These are phyloP conservation scores for Aureobasidium sp. DNA, from an alignment of 2,329 filamentous ascomycete genomes.

Conservation along the genomic window DNA sequence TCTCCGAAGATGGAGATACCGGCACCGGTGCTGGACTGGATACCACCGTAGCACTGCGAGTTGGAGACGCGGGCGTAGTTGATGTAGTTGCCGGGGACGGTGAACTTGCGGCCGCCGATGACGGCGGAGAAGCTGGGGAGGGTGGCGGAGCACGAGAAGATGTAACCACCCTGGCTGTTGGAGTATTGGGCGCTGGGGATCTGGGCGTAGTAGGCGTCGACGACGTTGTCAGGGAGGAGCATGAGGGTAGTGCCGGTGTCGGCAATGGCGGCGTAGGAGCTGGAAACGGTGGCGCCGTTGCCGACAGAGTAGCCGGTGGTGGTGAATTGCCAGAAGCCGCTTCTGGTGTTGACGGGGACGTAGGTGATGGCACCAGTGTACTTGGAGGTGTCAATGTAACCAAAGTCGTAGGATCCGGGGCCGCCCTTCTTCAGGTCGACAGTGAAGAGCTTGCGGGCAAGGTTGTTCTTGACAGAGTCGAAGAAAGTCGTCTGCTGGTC, in stretches of 20 bases:
- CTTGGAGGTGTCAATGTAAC: conserved; percentile 49
- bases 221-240: conserved; percentile 46
- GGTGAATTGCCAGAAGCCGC: conserved; percentile 57
- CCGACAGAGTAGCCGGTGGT: conserved; percentile 49
- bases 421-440: conserved; percentile 46
- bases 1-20: conserved; percentile 58
- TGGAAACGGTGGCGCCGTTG: conserved; percentile 29
- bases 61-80: conserved; percentile 41
- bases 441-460: conserved; percentile 48
- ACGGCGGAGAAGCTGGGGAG: conserved; percentile 47
- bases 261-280: conserved; percentile 47
- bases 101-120: conserved; percentile 42
- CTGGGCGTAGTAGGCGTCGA: conserved; percentile 50
- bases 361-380: conserved; percentile 52
- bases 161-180: conserved; percentile 43
- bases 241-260: conserved; percentile 64
- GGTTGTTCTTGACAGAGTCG: conserved; percentile 45
- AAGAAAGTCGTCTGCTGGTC: conserved; percentile 48
- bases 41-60: conserved; percentile 60
- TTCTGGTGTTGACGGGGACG: conserved; percentile 44
- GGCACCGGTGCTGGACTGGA: conserved; percentile 55
- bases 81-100: conserved; percentile 46
- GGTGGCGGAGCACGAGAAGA: conserved; percentile 42
- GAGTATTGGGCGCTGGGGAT: conserved; percentile 40
- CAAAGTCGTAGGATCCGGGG: conserved; percentile 48